Percentiles rank a stretch among this genome's conserved stretches.
These are phyloP conservation scores for Trichoderma virens DNA, from an alignment of 495 filamentous ascomycete species.

Conservation along the genomic window DNA sequence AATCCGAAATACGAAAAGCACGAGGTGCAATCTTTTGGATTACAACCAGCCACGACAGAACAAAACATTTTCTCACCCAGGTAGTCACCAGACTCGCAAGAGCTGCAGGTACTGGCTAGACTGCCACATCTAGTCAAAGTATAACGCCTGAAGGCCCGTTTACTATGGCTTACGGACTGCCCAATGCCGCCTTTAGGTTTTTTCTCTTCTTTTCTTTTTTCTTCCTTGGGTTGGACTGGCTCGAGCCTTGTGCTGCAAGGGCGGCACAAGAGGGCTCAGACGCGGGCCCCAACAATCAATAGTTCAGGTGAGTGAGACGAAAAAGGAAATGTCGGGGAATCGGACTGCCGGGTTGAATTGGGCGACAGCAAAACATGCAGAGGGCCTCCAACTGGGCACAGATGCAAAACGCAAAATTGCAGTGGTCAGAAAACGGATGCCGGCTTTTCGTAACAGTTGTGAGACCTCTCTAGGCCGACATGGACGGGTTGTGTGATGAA, in stretches of 20 bases:
- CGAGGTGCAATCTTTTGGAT: neutral
- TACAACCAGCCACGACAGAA: neutral
- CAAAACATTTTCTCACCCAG: neutral
- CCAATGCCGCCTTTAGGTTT: no score
- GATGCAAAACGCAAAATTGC: no score
- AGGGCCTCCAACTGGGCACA: neutral
- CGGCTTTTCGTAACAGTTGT: no score
- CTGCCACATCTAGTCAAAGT: neutral
- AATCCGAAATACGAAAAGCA: neutral
- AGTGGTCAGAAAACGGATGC: no score
- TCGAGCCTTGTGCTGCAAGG: neutral
- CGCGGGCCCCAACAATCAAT: neutral
- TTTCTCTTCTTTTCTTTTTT: no score
- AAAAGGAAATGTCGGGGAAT: neutral
- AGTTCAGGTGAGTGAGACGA: neutral
- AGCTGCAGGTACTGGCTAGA: neutral
- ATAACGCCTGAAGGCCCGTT: neutral
- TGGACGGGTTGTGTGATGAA: neutral
- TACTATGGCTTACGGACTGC: neutral
- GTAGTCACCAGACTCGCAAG: neutral
- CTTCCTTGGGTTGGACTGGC: neutral
- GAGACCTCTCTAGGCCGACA: neutral
- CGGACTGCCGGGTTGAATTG: neutral
- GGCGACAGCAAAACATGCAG: neutral
- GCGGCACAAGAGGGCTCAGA: neutral